Base-by-base conservation (phyloP, 129 eudicot species). In the Centrapalus pauciflorus region DNA sequence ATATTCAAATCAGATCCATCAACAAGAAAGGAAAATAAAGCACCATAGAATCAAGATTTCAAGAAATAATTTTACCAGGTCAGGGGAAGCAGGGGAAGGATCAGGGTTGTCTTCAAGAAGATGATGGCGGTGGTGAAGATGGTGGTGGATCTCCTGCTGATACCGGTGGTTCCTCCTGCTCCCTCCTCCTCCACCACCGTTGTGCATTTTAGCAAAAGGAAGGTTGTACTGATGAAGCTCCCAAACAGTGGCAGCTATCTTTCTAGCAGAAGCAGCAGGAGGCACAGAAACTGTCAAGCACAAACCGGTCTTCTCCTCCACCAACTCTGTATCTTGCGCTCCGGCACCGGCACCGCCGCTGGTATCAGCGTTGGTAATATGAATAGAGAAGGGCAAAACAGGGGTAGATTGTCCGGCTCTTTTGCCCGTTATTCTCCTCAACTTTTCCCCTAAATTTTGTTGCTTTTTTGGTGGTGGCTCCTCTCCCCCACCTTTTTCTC, bases 201-300 rank as follows among this genome's bases (percentile, higher is more conserved):
- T 80, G 74, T 87, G 81, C 94, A 88, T 87, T 69, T 55, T 73
- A 70, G 75, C 73, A 65, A 81, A 34, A 19, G 88, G 84, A 5
- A 79, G 68, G 20, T 72, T 78, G 71, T 80, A 82, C 7, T 84
- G 87, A 27, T 90, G 56, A 70, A 91, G 90, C 72, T 91, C 96
- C 98, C 98, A 91, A 75, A 83, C 70, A 9, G 87, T 64, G 56
- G 96, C 88, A 66, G 79, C 97, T 56, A 91, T 71, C 61, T 83
- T 85, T 80, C 98, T 87, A 37, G 93, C 89, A 65, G 98, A 92
- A 67, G 79, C 76, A 76, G 54, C 26, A 60, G 68, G 48, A 17
- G 64, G 48, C 71, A 74, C 41, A 58, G 80, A 70, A 48, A 40
- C 33, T 46, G 72, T 54, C 35, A 51, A 20, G 35, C 43, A 16